phyloP scores from a whole-genome alignment of 1,139 yeast genomes.

The Casaregolazyma suthepensis region DNA sequence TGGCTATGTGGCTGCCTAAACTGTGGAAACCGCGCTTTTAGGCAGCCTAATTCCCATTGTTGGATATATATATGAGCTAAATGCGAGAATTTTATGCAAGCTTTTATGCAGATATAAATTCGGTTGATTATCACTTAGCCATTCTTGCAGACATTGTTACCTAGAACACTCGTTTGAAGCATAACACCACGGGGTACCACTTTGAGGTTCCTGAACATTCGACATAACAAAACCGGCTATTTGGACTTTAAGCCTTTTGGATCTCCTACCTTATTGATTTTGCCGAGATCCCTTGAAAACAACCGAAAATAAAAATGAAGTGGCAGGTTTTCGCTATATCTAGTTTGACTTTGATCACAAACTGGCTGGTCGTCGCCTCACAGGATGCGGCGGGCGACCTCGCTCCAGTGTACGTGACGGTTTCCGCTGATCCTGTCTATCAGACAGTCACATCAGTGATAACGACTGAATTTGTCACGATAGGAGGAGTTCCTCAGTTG shows the following conservation, averaged over 20 bases:
- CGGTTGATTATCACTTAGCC: not conserved
- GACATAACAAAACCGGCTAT: not conserved
- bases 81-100: not conserved
- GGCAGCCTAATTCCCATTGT: not conserved
- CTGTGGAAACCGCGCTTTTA: not conserved
- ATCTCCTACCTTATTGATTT: not conserved
- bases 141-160: not conserved
- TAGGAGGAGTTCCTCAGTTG: not conserved
- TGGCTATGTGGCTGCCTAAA: not conserved
- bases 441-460: slow-evolving; percentile 16
- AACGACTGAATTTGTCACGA: not conserved
- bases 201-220: not conserved
- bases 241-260: not conserved
- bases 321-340: not conserved
- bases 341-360: not conserved
- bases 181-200: not conserved
- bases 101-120: not conserved
- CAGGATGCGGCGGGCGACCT: slow-evolving; percentile 6
- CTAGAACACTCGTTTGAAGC: not conserved
- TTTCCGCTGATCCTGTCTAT: slow-evolving; percentile 18
- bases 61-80: not conserved
- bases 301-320: not conserved
- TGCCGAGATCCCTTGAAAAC: not conserved
- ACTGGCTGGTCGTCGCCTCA: slow-evolving; percentile 5
- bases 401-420: slow-evolving; percentile 17